phyloP scores from a whole-genome alignment of 1,139 yeast genomes.

The Blastobotrys raffinosifermentans region DNA sequence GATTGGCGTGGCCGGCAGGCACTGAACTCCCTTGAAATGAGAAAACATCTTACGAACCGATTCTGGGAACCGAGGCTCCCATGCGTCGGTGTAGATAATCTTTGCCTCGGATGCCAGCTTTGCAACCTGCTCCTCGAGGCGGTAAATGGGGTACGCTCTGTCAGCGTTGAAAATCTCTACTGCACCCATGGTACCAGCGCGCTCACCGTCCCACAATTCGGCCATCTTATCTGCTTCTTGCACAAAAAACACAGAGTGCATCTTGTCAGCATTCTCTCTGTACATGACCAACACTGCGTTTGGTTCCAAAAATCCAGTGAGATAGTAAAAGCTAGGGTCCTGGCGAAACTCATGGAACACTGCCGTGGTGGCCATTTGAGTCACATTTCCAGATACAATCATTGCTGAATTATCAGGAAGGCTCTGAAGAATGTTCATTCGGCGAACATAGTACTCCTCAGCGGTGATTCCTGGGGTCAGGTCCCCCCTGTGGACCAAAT shows the following conservation, averaged over 20 bases:
- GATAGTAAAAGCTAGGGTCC: slow-evolving; percentile 76
- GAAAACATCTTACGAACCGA: not conserved
- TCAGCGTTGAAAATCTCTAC: slow-evolving; percentile 84
- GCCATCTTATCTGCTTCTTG: slow-evolving; percentile 72
- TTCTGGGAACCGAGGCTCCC: slow-evolving; percentile 10
- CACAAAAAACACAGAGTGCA: slow-evolving; percentile 57
- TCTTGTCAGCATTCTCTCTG: slow-evolving; percentile 48
- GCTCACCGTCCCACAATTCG: slow-evolving; percentile 93
- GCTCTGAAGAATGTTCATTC: slow-evolving; percentile 49
- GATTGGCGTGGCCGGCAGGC: slow-evolving; percentile 31
- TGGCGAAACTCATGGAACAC: slow-evolving; percentile 92
- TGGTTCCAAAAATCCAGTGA: slow-evolving; percentile 94
- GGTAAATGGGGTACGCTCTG: slow-evolving; percentile 48
- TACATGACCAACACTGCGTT: slow-evolving; percentile 73
- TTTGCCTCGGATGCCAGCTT: slow-evolving; percentile 10
- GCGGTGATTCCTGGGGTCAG: slow-evolving; percentile 87
- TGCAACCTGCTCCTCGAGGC: slow-evolving; percentile 20
- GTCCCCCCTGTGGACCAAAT: slow-evolving; percentile 64
- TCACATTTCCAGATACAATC: slow-evolving; percentile 63
- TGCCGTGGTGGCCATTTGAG: slow-evolving; percentile 79
- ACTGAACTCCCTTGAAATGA: not conserved
- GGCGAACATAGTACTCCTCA: slow-evolving; percentile 68
- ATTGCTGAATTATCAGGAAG: slow-evolving; percentile 66
- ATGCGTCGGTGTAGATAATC: not conserved
- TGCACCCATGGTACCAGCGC: slow-evolving; percentile 84